These are phyloP conservation scores for Colletotrichum caudatum DNA, from an alignment of 2,329 filamentous ascomycete species.

Conservation along the genomic window DNA sequence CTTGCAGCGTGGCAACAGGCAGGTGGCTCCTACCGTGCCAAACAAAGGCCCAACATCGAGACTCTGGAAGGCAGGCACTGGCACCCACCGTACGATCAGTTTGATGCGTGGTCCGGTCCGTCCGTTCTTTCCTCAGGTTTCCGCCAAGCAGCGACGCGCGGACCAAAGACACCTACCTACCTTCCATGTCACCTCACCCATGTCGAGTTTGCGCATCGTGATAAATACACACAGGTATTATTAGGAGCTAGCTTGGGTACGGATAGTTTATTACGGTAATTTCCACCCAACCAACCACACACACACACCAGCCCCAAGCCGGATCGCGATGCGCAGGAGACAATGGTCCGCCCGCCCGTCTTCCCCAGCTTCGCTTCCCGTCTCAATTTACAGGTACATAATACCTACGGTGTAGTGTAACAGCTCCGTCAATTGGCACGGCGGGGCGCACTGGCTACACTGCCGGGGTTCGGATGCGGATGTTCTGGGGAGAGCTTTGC, in stretches of 20 bases:
- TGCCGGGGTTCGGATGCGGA: not conserved
- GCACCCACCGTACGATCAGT: too few species aligned
- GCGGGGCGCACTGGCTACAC: not conserved
- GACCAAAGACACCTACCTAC: not conserved
- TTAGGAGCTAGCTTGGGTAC: too few species aligned
- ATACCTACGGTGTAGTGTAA: too few species aligned
- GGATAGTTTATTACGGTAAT: not conserved
- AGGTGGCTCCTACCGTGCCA: not conserved
- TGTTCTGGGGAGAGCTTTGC: not conserved
- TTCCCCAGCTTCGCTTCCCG: not conserved
- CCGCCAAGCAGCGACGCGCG: constrained; percentile 30
- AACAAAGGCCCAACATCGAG: not conserved
- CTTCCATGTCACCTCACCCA: too few species aligned
- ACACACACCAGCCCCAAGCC: not conserved
- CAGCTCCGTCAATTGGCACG: too few species aligned
- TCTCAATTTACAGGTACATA: not conserved
- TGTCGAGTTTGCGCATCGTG: not conserved
- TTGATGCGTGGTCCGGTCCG: not conserved
- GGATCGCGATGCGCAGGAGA: constrained; percentile 20
- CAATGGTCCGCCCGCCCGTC: constrained; percentile 20
- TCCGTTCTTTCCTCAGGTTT: not conserved
- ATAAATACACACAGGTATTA: not conserved
- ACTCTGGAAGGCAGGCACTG: too few species aligned
- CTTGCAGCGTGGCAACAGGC: constrained; percentile 16
- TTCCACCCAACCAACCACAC: not conserved